A percentile compares a stretch with the other conserved stretches of the same genome.
phyloP scores from a whole-genome alignment of 345 rosid species.

The Euclidium syriacum region DNA sequence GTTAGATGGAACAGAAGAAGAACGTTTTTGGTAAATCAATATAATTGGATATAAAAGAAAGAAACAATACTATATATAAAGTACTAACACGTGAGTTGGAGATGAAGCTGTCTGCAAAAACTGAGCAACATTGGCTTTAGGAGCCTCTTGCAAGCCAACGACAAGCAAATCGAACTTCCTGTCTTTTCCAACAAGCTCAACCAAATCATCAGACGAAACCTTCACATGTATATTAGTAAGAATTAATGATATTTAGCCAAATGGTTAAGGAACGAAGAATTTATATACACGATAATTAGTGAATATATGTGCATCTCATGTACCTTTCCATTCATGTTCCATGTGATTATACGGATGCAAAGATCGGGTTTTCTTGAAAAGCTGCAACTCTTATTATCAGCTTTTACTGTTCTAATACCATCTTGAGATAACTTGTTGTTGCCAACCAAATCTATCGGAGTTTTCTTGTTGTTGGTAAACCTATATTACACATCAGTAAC shows the following conservation, averaged over 20 bases:
- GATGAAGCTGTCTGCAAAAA: constrained; percentile 24
- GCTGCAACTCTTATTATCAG: constrained; percentile 33
- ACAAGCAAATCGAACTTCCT: constrained; percentile 29
- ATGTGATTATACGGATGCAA: constrained; percentile 61
- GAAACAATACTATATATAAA: not conserved
- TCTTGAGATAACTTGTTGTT: constrained; percentile 26
- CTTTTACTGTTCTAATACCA: constrained; percentile 49
- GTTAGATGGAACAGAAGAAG: not conserved
- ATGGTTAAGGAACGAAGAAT: not conserved
- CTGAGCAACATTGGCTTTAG: constrained; percentile 18
- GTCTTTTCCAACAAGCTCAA: constrained; percentile 26
- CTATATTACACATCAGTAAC: too few species aligned
- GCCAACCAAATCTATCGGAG: constrained; percentile 7
- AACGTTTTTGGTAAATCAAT: not conserved
- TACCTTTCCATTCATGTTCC: constrained; percentile 87
- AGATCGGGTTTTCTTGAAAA: constrained; percentile 48
- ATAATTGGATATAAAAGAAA: not conserved
- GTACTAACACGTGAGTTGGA: constrained; percentile 26
- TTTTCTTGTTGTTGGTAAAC: constrained; percentile 14
- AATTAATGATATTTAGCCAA: not conserved
- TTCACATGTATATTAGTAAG: not conserved
- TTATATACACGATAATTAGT: not conserved
- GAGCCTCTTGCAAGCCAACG: constrained; percentile 32
- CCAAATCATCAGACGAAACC: constrained; percentile 32
- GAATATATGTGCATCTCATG: not conserved